Conservation (phyloP, 805 yeast genomes). For the Saturnispora hagleri region DNA sequence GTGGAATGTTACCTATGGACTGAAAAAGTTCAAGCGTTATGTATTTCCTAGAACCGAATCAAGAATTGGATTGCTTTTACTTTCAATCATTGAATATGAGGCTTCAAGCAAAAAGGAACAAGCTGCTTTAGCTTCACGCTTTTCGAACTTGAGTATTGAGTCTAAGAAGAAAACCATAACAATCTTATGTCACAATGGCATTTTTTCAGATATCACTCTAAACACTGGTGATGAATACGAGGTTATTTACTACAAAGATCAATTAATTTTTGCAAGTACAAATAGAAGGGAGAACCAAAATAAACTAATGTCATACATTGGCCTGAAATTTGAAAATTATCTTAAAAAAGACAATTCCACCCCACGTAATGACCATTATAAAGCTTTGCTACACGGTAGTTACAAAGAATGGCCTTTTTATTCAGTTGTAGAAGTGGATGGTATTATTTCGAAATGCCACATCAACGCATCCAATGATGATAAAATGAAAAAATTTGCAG, state of each 20-base stretch:
- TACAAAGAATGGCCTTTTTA: constrained; percentile 9
- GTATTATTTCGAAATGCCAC: constrained; percentile 1
- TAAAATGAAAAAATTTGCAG: not conserved
- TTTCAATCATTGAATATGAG: constrained; percentile 7
- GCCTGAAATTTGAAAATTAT: constrained; percentile 12
- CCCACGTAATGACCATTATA: constrained; percentile 11
- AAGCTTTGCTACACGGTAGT: constrained; percentile 5
- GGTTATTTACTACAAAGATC: constrained; percentile 5
- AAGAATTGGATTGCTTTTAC: constrained; percentile 1
- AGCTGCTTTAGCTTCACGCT: not conserved
- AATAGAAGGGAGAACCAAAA: constrained; percentile 6
- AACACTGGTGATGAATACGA: constrained; percentile 3
- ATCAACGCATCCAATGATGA: not conserved
- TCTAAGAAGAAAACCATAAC: not conserved
- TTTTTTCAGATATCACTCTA: constrained; percentile 5
- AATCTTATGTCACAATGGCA: constrained; percentile 11
- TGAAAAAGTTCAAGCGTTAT: not conserved
- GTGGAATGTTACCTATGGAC: not conserved
- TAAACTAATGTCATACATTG: constrained; percentile 9
- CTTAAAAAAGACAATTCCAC: constrained; percentile 4
- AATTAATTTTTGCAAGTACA: constrained; percentile 9
- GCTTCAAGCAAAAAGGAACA: not conserved
- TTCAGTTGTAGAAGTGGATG: constrained; percentile 14
- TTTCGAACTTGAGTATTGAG: not conserved
- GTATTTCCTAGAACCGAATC: constrained; percentile 1